Base-by-base conservation (phyloP, 2,329 filamentous ascomycete species). In the Colletotrichum coccodes region DNA sequence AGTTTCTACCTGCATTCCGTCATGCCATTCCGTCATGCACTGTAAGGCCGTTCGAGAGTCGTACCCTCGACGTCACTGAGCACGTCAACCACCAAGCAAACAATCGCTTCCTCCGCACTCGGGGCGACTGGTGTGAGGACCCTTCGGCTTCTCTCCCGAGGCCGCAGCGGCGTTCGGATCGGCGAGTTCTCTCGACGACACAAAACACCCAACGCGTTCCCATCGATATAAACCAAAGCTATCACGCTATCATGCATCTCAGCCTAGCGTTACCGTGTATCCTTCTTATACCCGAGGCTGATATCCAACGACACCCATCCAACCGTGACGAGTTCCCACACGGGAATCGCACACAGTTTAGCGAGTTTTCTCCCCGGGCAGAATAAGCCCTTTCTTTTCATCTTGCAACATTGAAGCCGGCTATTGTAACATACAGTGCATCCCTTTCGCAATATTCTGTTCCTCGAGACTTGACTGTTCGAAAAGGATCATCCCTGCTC, bases 311-410 rank as follows among this genome's bases (percentile, higher is more conserved):
- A 26, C 36, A 26, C 18, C 30, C 36, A 16, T 7, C 8, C 18
- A 28, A 18, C 46, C 12, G 26, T 30, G 26, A 18, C 16, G n/a
- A 50, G 28, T n/a, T 9, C 1, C 18, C 18, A 16, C 46, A n/a
- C 16, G 30, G 26, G 16, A 5, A 16, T 38, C 4, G 30, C 32
- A 16, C 14, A 4, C 12, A 30, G 18, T 38, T 64, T 26, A 16
- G 47, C 53, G 26, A 50, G 56, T 65, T 38, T 65, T 65, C 46
- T 68, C 47, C 65, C 61, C 54, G 61, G 65, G 65, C 61, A 68
- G 54, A 68, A 64, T 54, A 28, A 42, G 8, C 26, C 23, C 60
- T 32, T 32, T 44, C 18, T 44, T 34, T 32, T 34, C 28, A 18
- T 32, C 7, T 26, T 16, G 26, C 40, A 32, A 23, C 28, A 42